A percentile compares a stretch with the other conserved stretches of the same genome.
phyloP scores from a whole-genome alignment of 1,284 basidiomycete species.

The Papiliotrema terrestris region DNA sequence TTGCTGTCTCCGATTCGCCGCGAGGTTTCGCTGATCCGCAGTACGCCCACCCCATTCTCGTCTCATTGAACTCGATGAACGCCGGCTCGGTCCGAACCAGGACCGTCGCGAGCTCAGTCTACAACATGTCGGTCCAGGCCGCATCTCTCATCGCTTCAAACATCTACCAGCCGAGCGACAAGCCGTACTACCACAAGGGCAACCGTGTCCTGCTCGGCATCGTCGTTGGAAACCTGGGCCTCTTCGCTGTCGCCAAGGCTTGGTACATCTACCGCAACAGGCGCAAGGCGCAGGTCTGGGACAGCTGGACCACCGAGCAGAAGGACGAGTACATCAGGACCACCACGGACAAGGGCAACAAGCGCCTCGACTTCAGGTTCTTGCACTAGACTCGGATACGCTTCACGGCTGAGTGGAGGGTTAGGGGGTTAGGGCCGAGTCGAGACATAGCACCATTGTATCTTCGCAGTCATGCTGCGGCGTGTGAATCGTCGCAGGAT shows the following conservation, averaged over 20 bases:
- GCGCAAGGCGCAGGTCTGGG: slow-evolving; percentile 28
- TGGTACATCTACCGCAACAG: slow-evolving; percentile 28
- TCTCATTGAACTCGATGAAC: slow-evolving; percentile 31
- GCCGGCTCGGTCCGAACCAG: slow-evolving; percentile 38
- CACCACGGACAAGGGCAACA: slow-evolving; percentile 33
- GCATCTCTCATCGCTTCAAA: slow-evolving; percentile 30
- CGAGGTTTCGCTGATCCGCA: neutral
- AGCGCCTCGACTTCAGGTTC: slow-evolving; percentile 9
- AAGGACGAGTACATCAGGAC: slow-evolving; percentile 27
- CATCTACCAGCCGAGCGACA: slow-evolving; percentile 33
- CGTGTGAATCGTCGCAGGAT: too few species aligned
- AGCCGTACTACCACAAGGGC: slow-evolving; percentile 36
- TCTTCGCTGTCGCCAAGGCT: slow-evolving; percentile 22
- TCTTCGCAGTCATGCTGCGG: too few species aligned
- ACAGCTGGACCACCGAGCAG: slow-evolving; percentile 21
- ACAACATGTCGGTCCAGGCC: slow-evolving; percentile 43
- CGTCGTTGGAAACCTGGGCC: slow-evolving; percentile 15
- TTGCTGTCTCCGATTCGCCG: neutral
- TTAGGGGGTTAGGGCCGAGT: too few species aligned
- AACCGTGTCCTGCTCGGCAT: slow-evolving; percentile 35
- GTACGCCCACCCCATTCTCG: slow-evolving; percentile 31
- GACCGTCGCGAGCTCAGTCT: slow-evolving; percentile 34
- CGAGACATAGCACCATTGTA: too few species aligned
- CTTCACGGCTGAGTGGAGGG: too few species aligned
- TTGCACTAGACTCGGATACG: too few species aligned